These are phyloP conservation scores for Fusarium stilboides DNA, from an alignment of 2,329 filamentous ascomycete genomes.

Conservation along the genomic window DNA sequence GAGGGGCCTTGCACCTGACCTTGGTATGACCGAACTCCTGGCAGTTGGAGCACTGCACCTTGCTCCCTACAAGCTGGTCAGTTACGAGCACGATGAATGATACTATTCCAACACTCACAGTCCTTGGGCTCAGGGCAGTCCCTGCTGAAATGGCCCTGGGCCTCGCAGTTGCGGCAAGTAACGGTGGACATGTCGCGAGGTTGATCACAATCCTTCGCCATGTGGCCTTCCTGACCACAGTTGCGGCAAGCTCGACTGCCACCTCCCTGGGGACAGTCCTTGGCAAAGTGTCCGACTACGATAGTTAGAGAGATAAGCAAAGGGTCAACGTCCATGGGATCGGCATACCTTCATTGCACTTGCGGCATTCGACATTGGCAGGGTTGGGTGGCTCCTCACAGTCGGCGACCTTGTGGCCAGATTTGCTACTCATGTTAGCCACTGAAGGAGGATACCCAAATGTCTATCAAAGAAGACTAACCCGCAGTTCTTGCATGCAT, in stretches of 20 bases:
- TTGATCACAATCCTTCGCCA: conserved; percentile 66
- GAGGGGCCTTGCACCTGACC: conserved; percentile 56
- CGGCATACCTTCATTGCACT: conserved; percentile 72
- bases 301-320: conserved; percentile 18
- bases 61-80: conserved; percentile 55
- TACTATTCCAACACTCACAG: conserved; percentile 49
- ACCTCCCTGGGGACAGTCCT: conserved; percentile 75
- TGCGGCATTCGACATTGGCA: conserved; percentile 75
- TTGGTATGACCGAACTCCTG: conserved; percentile 59
- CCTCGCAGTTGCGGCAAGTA: conserved; percentile 73
- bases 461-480: conserved; percentile 44
- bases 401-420: conserved; percentile 66
- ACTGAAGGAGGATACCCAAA: conserved; percentile 8
- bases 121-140: conserved; percentile 73
- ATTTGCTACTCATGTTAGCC: conserved; percentile 56
- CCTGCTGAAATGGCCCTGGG: conserved; percentile 72
- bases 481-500: conserved; percentile 79
- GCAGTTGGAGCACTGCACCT: conserved; percentile 58
- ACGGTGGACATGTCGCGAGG: conserved; percentile 62
- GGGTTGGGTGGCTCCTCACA: conserved; percentile 74
- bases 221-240: conserved; percentile 75
- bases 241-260: conserved; percentile 71
- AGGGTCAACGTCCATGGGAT: background rate
- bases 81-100: background rate
- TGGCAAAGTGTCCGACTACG: conserved; percentile 72